Evolutionary conservation across 2,329 filamentous ascomycete species (phyloP).

Genomic region (Hypoxylon rubiginosum): DNA sequence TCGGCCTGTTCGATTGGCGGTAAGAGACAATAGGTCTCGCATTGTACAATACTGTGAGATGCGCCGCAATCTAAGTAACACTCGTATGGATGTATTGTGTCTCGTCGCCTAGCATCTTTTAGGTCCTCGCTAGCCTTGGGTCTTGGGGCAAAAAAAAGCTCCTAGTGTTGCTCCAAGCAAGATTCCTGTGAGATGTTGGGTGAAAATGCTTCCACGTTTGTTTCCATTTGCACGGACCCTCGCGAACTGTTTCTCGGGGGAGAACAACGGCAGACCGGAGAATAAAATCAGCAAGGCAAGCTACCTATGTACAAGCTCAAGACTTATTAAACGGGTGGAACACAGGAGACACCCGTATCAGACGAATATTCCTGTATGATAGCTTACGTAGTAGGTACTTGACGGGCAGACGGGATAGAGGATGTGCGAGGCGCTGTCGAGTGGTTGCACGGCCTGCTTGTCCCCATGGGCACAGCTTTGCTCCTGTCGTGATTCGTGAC

Average conservation of each 20-base stretch:
- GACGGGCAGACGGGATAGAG: conserved; percentile 7
- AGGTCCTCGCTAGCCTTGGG: conserved; percentile 22
- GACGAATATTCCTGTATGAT: conserved; percentile 23
- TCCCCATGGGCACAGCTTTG: conserved; percentile 38
- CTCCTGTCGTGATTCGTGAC: conserved; percentile 43
- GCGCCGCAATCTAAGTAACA: conserved; percentile 41
- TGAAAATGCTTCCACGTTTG: conserved; percentile 26
- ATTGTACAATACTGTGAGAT: conserved; percentile 30
- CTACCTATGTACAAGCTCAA: conserved; percentile 13
- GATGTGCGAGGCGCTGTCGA: conserved; percentile 27
- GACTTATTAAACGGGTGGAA: conserved; percentile 36
- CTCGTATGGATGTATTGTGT: conserved; percentile 33
- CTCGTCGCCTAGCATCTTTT: conserved; percentile 32
- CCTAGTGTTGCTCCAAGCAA: conserved; percentile 30
- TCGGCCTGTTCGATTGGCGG: conserved; percentile 35
- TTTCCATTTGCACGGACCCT: conserved; percentile 24
- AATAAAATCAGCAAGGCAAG: conserved; percentile 25
- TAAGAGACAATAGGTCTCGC: conserved; percentile 29
- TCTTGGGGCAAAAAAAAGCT: conserved; percentile 24
- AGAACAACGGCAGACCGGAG: conserved; percentile 27
- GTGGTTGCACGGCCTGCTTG: conserved; percentile 43
- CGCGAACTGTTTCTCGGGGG: conserved; percentile 11
- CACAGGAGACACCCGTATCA: conserved; percentile 37
- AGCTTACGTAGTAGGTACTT: neutral
- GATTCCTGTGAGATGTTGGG: conserved; percentile 30